Evolutionary conservation across 495 filamentous ascomycete species (phyloP), one percentile per base, ranked within the genome.

Genomic region (Penicillium dipodomyicola): DNA sequence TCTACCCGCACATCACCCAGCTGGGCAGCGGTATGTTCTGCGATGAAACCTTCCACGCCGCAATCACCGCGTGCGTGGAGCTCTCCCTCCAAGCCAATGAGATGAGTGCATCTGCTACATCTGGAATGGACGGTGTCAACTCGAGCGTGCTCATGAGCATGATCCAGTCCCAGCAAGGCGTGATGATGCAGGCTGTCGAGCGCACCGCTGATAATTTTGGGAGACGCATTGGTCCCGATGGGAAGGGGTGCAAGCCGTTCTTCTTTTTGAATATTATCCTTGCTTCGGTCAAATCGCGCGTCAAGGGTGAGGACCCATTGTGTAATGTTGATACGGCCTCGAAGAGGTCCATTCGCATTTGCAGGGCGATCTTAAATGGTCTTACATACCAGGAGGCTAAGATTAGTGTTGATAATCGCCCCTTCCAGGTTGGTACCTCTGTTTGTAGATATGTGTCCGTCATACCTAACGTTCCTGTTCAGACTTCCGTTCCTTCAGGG

Each of bases 11-110:
- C 32, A 60, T 75, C 10, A 70, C 68, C 3, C 71, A 75, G 20
- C 58, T 77, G 0, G 64, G 68, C 9, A 67, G 67, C 5, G 69
- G 69, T 0, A 74, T 74, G 69, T 73, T 75, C 41, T 68, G 72
- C 3, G 69, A 77, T 30, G 73, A 77, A 33, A 69, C 65, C 17
- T 72, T 72, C 27, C 72, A 77, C 41, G 71, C 73, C 2, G 71
- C 71, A 3, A 52, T 72, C 14, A 75, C 71, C 5, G 61, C 74
- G 6, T 72, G 73, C 45, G 67, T 74, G 17, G 73, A 77, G 54
- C 46, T 77, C 6, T 70, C 64, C 9, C 61, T 73, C 5, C 71
- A 74, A 49, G 61, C 65, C 2, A 59, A 67, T 9, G 73, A 77
- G 42, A 61, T 64, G 59, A 51, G 54, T 33, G 27, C 62, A 25